A percentile compares a stretch with the other conserved stretches of the same genome.
Evolutionary conservation across 1,284 basidiomycete genomes (phyloP).

Genomic region (Chalciporus sp.): DNA sequence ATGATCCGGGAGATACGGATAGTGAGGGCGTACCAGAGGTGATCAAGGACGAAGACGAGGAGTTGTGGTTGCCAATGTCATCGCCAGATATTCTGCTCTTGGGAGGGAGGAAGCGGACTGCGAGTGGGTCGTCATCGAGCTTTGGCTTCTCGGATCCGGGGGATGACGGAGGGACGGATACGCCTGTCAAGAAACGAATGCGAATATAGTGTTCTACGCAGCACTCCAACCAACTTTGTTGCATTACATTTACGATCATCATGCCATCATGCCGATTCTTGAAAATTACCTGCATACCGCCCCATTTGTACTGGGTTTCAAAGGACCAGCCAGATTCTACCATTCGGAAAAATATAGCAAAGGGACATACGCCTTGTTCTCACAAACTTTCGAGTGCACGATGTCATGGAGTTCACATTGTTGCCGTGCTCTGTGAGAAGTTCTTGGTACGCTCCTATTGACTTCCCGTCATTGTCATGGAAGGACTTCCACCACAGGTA

Average conservation of each 20-base stretch:
- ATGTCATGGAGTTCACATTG: too few relatives aligned
- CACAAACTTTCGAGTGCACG: too few relatives aligned
- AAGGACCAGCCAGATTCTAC: too few relatives aligned
- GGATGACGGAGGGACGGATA: conserved; percentile 18
- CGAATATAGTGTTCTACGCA: conserved; percentile 11
- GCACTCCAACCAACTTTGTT: neutral
- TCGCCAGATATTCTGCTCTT: conserved; percentile 32
- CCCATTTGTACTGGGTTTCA: too few relatives aligned
- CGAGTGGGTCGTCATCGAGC: conserved; percentile 30
- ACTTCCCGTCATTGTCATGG: too few relatives aligned
- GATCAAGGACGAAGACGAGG: conserved; percentile 23
- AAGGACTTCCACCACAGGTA: too few relatives aligned
- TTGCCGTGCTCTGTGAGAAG: too few relatives aligned
- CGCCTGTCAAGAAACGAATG: conserved; percentile 31
- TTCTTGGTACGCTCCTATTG: too few relatives aligned
- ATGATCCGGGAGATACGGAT: conserved; percentile 2
- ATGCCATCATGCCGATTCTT: neutral
- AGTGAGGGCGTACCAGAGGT: conserved; percentile 1
- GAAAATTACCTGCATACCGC: too few relatives aligned
- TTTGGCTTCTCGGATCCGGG: conserved; percentile 20
- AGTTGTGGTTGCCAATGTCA: conserved; percentile 30
- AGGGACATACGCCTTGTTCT: too few relatives aligned
- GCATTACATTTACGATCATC: neutral
- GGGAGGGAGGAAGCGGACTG: conserved; percentile 23
- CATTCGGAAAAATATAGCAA: too few relatives aligned